Percentiles rank a stretch among this genome's conserved stretches.
Evolutionary conservation across 352 stramenopile genomes (phyloP).

Genomic region (Ochromonadaceae sp.): DNA sequence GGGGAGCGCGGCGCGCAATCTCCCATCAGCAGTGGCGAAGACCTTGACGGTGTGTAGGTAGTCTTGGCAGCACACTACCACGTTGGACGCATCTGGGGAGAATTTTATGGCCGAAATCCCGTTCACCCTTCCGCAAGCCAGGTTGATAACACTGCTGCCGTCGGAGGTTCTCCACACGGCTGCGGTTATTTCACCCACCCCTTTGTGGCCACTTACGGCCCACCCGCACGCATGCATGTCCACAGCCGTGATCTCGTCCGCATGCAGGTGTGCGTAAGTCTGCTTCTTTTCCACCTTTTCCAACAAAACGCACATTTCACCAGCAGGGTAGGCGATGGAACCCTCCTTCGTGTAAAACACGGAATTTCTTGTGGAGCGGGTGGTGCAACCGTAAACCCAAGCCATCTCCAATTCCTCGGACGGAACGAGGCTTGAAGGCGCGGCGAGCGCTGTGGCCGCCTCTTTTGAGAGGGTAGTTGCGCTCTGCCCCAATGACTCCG

Average conservation of each 20-base stretch:
- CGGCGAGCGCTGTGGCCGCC: neutral
- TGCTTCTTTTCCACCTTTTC: neutral
- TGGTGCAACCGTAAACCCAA: constrained; percentile 9
- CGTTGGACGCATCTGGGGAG: neutral
- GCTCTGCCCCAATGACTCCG: neutral
- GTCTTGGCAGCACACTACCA: neutral
- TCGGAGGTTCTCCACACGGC: neutral
- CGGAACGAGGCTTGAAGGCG: neutral
- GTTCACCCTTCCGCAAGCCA: neutral
- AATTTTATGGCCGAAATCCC: neutral
- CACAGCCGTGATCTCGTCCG: neutral
- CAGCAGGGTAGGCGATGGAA: neutral
- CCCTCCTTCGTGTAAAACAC: neutral
- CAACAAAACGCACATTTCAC: neutral
- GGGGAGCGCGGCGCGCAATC: neutral
- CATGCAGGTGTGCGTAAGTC: neutral
- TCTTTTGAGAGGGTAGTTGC: neutral
- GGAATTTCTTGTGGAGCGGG: neutral
- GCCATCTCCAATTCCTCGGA: neutral
- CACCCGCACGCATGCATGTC: neutral
- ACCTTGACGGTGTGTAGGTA: neutral
- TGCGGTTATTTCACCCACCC: neutral
- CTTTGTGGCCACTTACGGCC: neutral
- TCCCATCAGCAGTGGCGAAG: neutral
- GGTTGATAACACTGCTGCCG: neutral